Conservation (phyloP, 1,139 yeast genomes). For the Kazachstania sp. region DNA sequence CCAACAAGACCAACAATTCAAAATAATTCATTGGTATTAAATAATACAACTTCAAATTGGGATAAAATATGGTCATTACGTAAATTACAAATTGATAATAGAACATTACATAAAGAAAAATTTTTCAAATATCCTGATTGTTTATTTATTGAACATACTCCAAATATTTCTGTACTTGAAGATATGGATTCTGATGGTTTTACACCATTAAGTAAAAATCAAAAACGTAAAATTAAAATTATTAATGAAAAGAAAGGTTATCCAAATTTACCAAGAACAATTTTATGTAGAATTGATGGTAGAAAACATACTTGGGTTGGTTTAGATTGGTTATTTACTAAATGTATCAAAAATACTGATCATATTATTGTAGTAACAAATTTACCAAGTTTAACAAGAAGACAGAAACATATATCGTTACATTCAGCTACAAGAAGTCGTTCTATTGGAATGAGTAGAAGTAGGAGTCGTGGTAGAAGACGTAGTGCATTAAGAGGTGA, state of each 20-base stretch:
- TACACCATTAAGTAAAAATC: slow-evolving; percentile 21
- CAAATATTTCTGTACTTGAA: not conserved
- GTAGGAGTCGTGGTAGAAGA: slow-evolving; percentile 1
- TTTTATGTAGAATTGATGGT: slow-evolving; percentile 59
- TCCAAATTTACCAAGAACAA: slow-evolving; percentile 39
- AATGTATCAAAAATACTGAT: slow-evolving; percentile 53
- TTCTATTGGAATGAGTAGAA: not conserved
- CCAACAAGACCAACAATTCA: slow-evolving; percentile 27
- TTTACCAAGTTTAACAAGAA: slow-evolving; percentile 23
- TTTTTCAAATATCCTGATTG: slow-evolving; percentile 19
- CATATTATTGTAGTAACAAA: slow-evolving; percentile 49
- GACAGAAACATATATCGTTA: not conserved
- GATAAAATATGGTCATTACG: slow-evolving; percentile 17
- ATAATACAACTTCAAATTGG: slow-evolving; percentile 20
- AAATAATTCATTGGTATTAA: slow-evolving; percentile 26
- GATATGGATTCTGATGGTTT: slow-evolving; percentile 15
- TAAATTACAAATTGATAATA: slow-evolving; percentile 14
- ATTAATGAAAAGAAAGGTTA: slow-evolving; percentile 21
- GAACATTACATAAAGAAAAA: slow-evolving; percentile 10
- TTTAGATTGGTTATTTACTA: slow-evolving; percentile 54
- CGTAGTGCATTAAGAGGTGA: not conserved
- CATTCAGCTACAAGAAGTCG: not conserved
- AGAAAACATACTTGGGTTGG: slow-evolving; percentile 74
- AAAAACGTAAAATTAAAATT: slow-evolving; percentile 20
- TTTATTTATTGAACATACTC: slow-evolving; percentile 11